A percentile compares a stretch with the other conserved stretches of the same genome.
phyloP scores from a whole-genome alignment of 345 rosid species.

The Heritiera fomes region DNA sequence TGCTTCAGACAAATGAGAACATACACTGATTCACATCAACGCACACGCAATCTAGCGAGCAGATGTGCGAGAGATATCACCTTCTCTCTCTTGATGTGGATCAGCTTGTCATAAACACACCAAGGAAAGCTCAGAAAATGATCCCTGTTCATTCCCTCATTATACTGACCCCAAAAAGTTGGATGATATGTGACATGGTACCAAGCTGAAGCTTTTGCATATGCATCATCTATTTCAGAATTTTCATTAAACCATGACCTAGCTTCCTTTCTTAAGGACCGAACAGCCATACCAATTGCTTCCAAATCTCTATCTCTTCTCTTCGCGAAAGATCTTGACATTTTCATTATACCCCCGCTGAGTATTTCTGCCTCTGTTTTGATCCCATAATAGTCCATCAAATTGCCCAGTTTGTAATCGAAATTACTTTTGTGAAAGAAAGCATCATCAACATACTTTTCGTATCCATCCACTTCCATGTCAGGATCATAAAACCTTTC shows the following conservation, averaged over 20 bases:
- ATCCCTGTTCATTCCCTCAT: slow-evolving; percentile 27
- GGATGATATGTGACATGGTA: slow-evolving; percentile 45
- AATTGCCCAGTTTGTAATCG: slow-evolving; percentile 44
- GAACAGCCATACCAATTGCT: slow-evolving; percentile 34
- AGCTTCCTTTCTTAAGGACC: slow-evolving; percentile 48
- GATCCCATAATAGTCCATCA: slow-evolving; percentile 57
- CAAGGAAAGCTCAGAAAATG: slow-evolving; percentile 44
- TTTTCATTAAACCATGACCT: slow-evolving; percentile 41
- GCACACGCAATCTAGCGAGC: background rate
- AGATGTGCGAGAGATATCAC: background rate
- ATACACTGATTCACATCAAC: background rate
- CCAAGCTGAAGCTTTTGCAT: slow-evolving; percentile 51
- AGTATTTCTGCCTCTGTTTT: slow-evolving; percentile 56
- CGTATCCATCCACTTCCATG: slow-evolving; percentile 55
- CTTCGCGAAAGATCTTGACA: slow-evolving; percentile 42
- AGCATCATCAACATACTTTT: slow-evolving; percentile 36
- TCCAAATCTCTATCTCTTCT: slow-evolving; percentile 36
- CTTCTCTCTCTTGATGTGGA: slow-evolving; percentile 25
- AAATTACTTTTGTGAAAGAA: slow-evolving; percentile 37
- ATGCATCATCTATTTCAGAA: slow-evolving; percentile 21
- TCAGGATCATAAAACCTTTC: slow-evolving; percentile 40
- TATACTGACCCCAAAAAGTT: slow-evolving; percentile 30
- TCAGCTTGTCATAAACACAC: slow-evolving; percentile 39
- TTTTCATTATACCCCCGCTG: slow-evolving; percentile 46
- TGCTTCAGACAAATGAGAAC: background rate